Evolutionary conservation across 495 filamentous ascomycete species (phyloP).

Genomic region (Penicillium paxilli): DNA sequence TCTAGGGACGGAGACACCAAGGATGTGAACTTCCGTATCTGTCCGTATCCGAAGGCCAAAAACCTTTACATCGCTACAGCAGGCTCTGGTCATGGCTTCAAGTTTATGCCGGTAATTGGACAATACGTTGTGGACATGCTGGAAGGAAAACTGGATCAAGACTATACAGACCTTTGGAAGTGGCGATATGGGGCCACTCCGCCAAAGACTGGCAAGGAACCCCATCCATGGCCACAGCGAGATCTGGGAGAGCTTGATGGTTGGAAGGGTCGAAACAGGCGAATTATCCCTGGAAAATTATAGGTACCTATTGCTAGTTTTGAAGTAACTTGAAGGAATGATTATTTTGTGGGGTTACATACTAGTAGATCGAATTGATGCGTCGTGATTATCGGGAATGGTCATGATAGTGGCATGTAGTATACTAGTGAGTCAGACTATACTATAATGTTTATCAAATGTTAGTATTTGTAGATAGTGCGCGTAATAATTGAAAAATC

Average conservation of each 20-base stretch:
- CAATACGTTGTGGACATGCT: conserved; percentile 37
- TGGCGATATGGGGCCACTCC: not conserved
- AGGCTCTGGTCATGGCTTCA: conserved; percentile 44
- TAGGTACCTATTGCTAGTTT: not conserved
- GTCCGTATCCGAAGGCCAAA: not conserved
- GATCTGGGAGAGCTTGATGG: not conserved
- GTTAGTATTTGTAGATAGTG: too few species aligned
- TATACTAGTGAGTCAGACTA: too few species aligned
- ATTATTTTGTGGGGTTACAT: too few species aligned
- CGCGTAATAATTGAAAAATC: too few species aligned
- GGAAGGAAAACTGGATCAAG: conserved; percentile 20
- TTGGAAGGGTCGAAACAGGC: not conserved
- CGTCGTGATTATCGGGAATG: too few species aligned
- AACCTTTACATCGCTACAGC: conserved; percentile 28
- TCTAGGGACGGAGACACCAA: not conserved
- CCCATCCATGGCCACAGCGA: not conserved
- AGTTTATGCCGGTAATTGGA: conserved; percentile 39
- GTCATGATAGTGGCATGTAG: too few species aligned
- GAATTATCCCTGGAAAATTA: not conserved
- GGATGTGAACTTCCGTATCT: conserved; percentile 1
- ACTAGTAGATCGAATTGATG: too few species aligned
- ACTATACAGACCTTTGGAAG: not conserved
- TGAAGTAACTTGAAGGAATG: too few species aligned
- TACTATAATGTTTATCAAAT: too few species aligned
- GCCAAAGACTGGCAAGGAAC: not conserved